These are phyloP conservation scores for Porpolomopsis calyptriformis DNA, from an alignment of 768 basidiomycete species.

Conservation along the genomic window DNA sequence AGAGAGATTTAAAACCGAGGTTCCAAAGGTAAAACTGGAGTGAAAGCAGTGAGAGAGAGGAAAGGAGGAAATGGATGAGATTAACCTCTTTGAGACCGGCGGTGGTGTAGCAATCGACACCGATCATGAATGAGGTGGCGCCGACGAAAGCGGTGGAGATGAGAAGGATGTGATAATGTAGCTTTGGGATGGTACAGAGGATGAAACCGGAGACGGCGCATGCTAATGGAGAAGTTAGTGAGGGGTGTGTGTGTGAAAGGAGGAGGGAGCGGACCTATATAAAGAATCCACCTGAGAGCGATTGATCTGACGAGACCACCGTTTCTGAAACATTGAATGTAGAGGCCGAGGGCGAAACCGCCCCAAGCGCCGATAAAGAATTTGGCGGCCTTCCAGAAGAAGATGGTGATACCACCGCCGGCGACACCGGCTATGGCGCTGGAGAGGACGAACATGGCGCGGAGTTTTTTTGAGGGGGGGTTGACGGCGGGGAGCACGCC, in stretches of 20 bases:
- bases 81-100: slow-evolving; percentile 86
- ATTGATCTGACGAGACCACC: slow-evolving; percentile 73
- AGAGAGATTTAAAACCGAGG: slow-evolving; percentile 72
- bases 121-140: slow-evolving; percentile 81
- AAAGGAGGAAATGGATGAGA: slow-evolving; percentile 9
- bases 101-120: slow-evolving; percentile 88
- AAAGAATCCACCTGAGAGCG: slow-evolving; percentile 82
- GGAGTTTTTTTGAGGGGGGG: slow-evolving; percentile 65
- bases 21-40: slow-evolving; percentile 91
- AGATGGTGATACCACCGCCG: slow-evolving; percentile 78
- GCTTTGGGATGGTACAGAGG: slow-evolving; percentile 72
- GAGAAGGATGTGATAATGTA: slow-evolving; percentile 82
- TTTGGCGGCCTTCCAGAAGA: slow-evolving; percentile 85
- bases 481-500: slow-evolving; percentile 80
- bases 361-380: slow-evolving; percentile 79
- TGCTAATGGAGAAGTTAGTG: slow-evolving; percentile 38
- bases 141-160: slow-evolving; percentile 85
- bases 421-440: slow-evolving; percentile 69
- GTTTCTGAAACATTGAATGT: slow-evolving; percentile 75
- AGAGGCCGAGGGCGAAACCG: slow-evolving; percentile 79
- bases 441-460: slow-evolving; percentile 85
- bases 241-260: slow-evolving; percentile 12
- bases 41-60: slow-evolving; percentile 6
- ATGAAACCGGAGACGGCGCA: slow-evolving; percentile 72
- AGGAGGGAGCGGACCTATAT: slow-evolving; percentile 46